A percentile compares a stretch with the other conserved stretches of the same genome.
Conservation (phyloP, 2,329 filamentous ascomycete genomes). For the Dryadomyces quercivorus region DNA sequence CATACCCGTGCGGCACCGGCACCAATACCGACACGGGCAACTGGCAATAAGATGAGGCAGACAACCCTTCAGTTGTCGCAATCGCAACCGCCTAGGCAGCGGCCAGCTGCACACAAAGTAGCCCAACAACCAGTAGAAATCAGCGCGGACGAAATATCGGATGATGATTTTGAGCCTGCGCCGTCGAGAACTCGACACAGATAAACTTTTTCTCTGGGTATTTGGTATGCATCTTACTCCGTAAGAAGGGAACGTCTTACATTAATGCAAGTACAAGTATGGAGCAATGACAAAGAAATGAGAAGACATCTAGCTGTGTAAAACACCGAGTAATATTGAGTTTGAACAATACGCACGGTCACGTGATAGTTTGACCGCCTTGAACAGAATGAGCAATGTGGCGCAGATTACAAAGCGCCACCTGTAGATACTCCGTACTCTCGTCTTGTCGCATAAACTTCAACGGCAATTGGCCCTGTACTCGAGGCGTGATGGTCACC, state of each 20-base stretch:
- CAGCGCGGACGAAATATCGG: conserved; percentile 14
- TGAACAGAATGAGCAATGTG: neutral
- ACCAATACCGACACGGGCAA: neutral
- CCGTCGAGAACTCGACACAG: conserved; percentile 2
- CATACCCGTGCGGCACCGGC: conserved; percentile 2
- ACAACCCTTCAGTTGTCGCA: conserved; percentile 10
- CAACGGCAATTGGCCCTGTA: neutral
- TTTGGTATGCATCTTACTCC: too few relatives aligned
- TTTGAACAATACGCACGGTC: neutral
- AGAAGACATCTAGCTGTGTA: too few relatives aligned
- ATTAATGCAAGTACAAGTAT: too few relatives aligned
- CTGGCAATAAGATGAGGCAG: conserved; percentile 4
- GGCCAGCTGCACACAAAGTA: neutral
- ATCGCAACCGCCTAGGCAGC: neutral
- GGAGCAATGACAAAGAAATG: too few relatives aligned
- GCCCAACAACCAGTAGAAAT: conserved; percentile 4
- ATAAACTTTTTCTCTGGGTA: neutral
- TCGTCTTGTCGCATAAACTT: neutral
- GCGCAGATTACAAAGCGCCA: conserved; percentile 1
- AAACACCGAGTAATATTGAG: too few relatives aligned
- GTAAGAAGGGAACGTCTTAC: too few relatives aligned
- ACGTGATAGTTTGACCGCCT: neutral
- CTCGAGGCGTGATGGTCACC: conserved; percentile 1
- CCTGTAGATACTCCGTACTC: neutral
- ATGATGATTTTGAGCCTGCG: conserved; percentile 12